Conservation (phyloP, 441 rosid genomes). For the Omphalea diandra region DNA sequence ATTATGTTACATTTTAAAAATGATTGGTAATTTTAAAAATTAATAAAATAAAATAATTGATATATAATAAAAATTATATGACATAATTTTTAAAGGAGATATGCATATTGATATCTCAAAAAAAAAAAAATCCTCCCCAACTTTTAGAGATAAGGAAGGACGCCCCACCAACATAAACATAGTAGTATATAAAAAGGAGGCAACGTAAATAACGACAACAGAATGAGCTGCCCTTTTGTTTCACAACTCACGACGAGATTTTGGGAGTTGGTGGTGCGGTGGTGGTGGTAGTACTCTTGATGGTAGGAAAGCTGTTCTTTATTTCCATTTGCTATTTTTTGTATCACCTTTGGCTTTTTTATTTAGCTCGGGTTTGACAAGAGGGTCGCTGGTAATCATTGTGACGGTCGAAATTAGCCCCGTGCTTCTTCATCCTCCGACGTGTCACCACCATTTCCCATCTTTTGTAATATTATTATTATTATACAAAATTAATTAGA, state of each 20-base stretch:
- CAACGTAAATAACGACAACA: slow-evolving; percentile 2
- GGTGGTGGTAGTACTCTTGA: neutral
- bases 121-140: no score
- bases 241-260: neutral
- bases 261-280: neutral
- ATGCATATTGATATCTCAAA: no score
- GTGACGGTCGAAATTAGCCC: neutral
- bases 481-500: neutral
- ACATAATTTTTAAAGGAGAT: no score
- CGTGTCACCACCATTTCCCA: neutral
- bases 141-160: no score
- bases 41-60: no score
- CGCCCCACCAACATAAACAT: no score
- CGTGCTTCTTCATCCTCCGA: neutral
- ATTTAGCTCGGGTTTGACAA: neutral
- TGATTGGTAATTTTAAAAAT: no score
- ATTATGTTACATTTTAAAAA: no score
- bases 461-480: neutral
- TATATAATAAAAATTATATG: no score
- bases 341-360: no score
- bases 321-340: no score
- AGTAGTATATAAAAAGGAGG: slow-evolving; percentile 4
- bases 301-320: neutral
- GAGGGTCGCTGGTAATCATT: neutral
- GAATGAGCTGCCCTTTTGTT: neutral